Base-by-base conservation (phyloP, 2,329 filamentous ascomycete genomes). In the Zymoseptoria passerinii region DNA sequence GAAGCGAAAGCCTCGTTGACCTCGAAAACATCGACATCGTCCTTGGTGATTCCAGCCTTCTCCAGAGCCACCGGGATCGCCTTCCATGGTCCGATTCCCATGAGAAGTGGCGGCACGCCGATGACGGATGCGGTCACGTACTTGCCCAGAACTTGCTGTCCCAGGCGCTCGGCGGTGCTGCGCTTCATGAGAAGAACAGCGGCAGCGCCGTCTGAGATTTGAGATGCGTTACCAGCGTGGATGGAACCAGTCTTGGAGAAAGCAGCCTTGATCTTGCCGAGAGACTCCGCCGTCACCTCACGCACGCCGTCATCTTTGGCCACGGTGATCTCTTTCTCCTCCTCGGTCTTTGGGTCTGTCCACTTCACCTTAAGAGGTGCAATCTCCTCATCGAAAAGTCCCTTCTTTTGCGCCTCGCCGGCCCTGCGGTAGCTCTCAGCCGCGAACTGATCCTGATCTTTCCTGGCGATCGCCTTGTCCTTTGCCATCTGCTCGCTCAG, bases 1-100 rank as follows among this genome's bases (percentile, higher is more conserved):
- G 85, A 89, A 29, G 94, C 94, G 74, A 99, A 99, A 1, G 94
- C 94, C 83, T 99, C 94, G 80, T 99, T 99, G 82, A 99, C 96
- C 83, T 99, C 94, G 71, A 84, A 97, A 71, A 97, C 92, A 73
- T 97, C 94, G 28, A 99, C 90, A 66, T 97, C 92, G 58, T 95
- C 87, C 75, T 87, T 90, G 72, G 80, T 81, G 68, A 99, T 85
- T 60, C 92, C 91, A 0, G 92, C 89, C 74, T 94, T 92, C 72
- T 89, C 83, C 58, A 96, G 86, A 3, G 90, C 92, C 72, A 92
- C 88, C 64, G 94, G 94, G 70, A 99, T 97, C 58, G 94, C 92
- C 76, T 92, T 92, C 84, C 90, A 96, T 54, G 94, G 94, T 1
- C 94, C 94, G 66, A 96, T 81, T 63, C 94, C 94, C 94, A 99